Conservation (phyloP, 441 rosid species). For the Dalechampia spathulata region DNA sequence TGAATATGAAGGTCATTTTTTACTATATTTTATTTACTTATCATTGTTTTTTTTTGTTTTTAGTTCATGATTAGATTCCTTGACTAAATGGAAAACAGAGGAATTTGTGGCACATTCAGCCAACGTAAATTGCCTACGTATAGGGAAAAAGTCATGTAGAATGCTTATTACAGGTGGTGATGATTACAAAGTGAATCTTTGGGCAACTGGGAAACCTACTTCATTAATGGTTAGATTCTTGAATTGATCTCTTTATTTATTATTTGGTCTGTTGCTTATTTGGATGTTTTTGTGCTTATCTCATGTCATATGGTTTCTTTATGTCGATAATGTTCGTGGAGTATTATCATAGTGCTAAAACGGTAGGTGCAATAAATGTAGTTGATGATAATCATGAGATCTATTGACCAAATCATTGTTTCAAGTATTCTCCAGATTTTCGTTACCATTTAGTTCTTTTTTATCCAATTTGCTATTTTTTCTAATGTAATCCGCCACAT, state of each 20-base stretch:
- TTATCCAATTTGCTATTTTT: not conserved
- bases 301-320: no score
- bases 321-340: no score
- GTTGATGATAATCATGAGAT: not conserved
- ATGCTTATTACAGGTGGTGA: constrained; percentile 77
- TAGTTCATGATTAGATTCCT: constrained; percentile 19
- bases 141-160: constrained; percentile 75
- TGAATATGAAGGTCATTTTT: not conserved
- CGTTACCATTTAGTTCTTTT: not conserved
- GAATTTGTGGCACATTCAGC: constrained; percentile 84
- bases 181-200: constrained; percentile 79
- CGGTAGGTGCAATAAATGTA: no score
- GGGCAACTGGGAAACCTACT: constrained; percentile 78
- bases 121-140: constrained; percentile 66
- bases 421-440: not conserved
- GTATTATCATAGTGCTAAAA: no score
- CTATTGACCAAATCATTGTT: not conserved
- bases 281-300: not conserved
- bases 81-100: constrained; percentile 48
- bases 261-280: not conserved
- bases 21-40: not conserved
- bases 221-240: constrained; percentile 70
- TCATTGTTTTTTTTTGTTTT: not conserved
- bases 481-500: no score
- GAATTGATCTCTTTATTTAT: no score